Evolutionary conservation across 208 protist species (phyloP).

Genomic region (Phytomonas francai): DNA sequence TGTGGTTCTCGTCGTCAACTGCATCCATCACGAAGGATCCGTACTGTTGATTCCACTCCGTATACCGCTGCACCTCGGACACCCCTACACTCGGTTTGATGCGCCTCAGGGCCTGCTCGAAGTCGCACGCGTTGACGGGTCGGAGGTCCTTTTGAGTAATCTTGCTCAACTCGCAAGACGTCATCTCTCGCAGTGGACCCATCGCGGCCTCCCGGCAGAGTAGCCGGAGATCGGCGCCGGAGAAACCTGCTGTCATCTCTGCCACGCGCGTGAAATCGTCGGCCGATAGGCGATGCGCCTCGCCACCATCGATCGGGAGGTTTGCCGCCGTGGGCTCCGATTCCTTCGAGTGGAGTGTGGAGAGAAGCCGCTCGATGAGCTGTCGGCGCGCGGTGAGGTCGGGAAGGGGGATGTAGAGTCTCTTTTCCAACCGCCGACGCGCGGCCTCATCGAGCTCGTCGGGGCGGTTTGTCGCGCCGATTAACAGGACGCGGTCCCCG

Average conservation of each 20-base stretch:
- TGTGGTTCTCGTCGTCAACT: conserved; percentile 23
- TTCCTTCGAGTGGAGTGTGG: conserved; percentile 20
- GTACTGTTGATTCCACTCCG: conserved; percentile 77
- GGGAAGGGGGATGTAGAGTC: conserved; percentile 88
- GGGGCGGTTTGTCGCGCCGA: conserved; percentile 88
- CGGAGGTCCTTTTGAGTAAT: conserved; percentile 41
- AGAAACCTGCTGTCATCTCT: conserved; percentile 58
- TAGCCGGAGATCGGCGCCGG: conserved; percentile 67
- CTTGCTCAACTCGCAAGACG: conserved; percentile 32
- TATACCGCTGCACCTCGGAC: conserved; percentile 63
- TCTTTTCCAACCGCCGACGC: conserved; percentile 83
- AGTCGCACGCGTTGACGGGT: conserved; percentile 58
- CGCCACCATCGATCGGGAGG: neutral
- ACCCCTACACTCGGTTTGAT: conserved; percentile 74
- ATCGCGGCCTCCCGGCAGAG: conserved; percentile 74
- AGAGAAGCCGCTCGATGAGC: conserved; percentile 55
- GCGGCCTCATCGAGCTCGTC: conserved; percentile 88
- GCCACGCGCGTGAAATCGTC: conserved; percentile 36
- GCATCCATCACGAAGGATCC: conserved; percentile 54
- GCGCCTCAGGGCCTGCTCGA: conserved; percentile 59
- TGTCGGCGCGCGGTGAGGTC: conserved; percentile 42
- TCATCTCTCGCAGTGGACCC: conserved; percentile 66
- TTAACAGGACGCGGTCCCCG: conserved; percentile 78
- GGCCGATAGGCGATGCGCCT: conserved; percentile 28
- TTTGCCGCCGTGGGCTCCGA: neutral